These are phyloP conservation scores for Colletotrichum destructivum DNA, from an alignment of 2,329 filamentous ascomycete genomes.

Conservation along the genomic window DNA sequence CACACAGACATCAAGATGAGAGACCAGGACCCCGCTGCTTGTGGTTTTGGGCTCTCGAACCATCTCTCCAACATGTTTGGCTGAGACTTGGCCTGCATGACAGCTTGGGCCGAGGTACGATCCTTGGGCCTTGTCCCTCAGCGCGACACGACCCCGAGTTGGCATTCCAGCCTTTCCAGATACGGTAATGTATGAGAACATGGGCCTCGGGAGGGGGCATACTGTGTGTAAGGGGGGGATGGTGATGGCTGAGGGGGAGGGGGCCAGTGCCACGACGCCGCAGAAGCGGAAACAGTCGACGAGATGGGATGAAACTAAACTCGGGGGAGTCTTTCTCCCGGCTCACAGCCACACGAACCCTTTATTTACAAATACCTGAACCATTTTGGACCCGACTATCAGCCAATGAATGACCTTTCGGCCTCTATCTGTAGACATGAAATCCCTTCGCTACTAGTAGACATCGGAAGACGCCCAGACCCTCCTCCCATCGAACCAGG, in stretches of 20 bases:
- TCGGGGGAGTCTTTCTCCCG: background rate
- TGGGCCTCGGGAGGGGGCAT: background rate
- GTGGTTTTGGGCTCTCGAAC: conserved; percentile 10
- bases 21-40: conserved; percentile 9
- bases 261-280: conserved; percentile 32
- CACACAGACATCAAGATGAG: background rate
- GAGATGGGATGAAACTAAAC: conserved; percentile 41
- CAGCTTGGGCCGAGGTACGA: conserved; percentile 19
- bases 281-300: conserved; percentile 32
- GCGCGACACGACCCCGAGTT: conserved; percentile 26
- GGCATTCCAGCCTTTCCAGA: conserved; percentile 20
- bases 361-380: conserved; percentile 20
- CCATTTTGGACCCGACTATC: background rate
- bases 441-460: background rate
- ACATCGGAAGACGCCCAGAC: conserved; percentile 48
- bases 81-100: conserved; percentile 6
- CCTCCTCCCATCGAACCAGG: conserved; percentile 62
- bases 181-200: conserved; percentile 19
- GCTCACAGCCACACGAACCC: conserved; percentile 1
- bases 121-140: background rate
- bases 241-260: background rate
- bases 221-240: no score
- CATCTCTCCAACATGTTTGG: background rate
- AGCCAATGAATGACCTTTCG: background rate
- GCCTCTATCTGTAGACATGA: no score